A percentile compares a stretch with the other conserved stretches of the same genome.
Evolutionary conservation across 106 monocot species (phyloP).

Genomic region (Dioscorea dumetorum): DNA sequence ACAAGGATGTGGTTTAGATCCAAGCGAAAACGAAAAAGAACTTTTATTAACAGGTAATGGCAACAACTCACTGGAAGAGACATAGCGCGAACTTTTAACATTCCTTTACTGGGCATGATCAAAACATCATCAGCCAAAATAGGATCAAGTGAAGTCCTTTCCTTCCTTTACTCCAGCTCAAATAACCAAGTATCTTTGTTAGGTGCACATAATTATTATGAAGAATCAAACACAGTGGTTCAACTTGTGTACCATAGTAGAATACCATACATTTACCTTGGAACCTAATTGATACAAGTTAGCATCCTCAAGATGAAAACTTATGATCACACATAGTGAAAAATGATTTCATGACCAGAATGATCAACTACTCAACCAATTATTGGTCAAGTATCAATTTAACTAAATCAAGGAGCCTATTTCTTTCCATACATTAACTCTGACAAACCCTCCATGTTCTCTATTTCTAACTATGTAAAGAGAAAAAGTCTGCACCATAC

Average conservation of each 20-base stretch:
- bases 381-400: no score
- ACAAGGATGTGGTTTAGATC: neutral
- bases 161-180: constrained; percentile 48
- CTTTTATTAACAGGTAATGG: neutral
- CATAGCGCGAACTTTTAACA: constrained; percentile 80
- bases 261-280: neutral
- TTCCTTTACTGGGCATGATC: constrained; percentile 81
- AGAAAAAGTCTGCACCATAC: no score
- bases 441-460: no score
- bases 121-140: constrained; percentile 63
- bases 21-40: neutral
- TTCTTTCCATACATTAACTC: no score
- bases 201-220: neutral
- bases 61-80: constrained; percentile 71
- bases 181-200: neutral
- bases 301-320: neutral
- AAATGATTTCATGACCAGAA: no score
- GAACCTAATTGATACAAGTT: neutral
- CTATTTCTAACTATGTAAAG: no score
- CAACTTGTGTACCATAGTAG: neutral
- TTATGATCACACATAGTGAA: no score
- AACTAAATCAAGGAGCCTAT: no score
- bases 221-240: neutral
- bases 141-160: constrained; percentile 59
- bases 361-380: no score